Evolutionary conservation across 176 grass and related monocot species (phyloP).

Genomic region (Rhipidocladum racemiflorum): DNA sequence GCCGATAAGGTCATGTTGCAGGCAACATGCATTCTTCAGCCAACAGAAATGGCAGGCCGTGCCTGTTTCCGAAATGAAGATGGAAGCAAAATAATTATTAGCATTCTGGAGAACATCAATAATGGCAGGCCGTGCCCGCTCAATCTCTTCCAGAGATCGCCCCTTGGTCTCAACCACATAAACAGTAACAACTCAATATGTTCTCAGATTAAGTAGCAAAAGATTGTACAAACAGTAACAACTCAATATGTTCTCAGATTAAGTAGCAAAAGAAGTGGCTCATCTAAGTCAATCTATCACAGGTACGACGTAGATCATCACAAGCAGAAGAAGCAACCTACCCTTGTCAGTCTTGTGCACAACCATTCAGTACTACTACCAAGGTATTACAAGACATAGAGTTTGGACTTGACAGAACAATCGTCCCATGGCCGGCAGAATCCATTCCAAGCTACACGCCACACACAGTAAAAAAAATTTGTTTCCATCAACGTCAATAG

Average conservation of each 20-base stretch:
- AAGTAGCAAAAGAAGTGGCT: too few species aligned
- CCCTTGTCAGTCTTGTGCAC: too few species aligned
- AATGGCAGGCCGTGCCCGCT: too few species aligned
- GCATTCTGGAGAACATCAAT: too few species aligned
- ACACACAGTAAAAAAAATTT: not conserved
- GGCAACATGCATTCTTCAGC: not conserved
- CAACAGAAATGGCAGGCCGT: constrained; percentile 45
- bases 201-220: too few species aligned
- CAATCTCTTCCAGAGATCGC: too few species aligned
- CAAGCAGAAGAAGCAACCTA: not conserved
- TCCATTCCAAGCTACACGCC: not conserved
- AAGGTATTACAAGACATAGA: not conserved
- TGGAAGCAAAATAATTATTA: constrained; percentile 40
- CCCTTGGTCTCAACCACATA: too few species aligned
- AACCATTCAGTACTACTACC: not conserved
- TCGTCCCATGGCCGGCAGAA: not conserved
- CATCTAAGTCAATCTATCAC: not conserved
- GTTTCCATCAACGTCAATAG: too few species aligned
- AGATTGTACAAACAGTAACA: too few species aligned
- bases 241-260: too few species aligned
- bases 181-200: too few species aligned
- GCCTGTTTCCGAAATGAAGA: constrained; percentile 56
- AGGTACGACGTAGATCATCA: not conserved
- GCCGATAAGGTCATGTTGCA: not conserved
- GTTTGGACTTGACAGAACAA: too few species aligned